phyloP scores from a whole-genome alignment of 345 rosid genomes.

The Populus simonii region DNA sequence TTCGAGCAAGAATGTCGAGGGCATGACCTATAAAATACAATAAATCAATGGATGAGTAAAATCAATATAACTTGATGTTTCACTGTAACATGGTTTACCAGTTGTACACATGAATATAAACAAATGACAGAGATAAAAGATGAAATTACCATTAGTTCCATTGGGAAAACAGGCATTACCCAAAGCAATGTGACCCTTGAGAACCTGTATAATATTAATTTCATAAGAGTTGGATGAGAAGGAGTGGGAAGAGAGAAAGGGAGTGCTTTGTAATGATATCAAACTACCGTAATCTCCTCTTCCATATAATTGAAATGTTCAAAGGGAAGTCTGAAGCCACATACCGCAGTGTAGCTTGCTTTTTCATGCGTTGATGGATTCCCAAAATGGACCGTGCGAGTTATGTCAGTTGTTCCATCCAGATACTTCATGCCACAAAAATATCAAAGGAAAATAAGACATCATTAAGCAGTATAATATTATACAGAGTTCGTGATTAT shows the following conservation, averaged over 20 bases:
- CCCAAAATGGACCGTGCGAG: constrained; percentile 95
- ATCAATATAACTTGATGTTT: background rate
- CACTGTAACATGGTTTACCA: background rate
- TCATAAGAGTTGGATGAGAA: background rate
- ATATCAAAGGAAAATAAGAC: constrained; percentile 9
- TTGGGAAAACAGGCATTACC: constrained; percentile 85
- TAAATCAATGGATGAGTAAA: background rate
- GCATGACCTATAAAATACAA: constrained; percentile 54
- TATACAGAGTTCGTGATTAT: background rate
- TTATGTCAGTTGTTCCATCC: constrained; percentile 96
- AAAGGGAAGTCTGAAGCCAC: constrained; percentile 17
- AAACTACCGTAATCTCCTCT: too few species aligned
- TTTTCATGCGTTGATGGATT: constrained; percentile 87
- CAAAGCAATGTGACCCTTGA: constrained; percentile 89
- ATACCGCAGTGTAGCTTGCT: constrained; percentile 80
- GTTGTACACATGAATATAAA: background rate
- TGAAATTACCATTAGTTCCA: constrained; percentile 74
- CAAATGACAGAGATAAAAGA: constrained; percentile 2
- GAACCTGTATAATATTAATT: constrained; percentile 46
- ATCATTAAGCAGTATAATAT: background rate
- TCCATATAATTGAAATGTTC: too few species aligned
- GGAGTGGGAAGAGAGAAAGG: background rate
- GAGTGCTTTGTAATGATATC: too few species aligned
- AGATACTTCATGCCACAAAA: constrained; percentile 59
- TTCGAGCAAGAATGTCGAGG: constrained; percentile 90